Evolutionary conservation across 2,329 filamentous ascomycete genomes (phyloP).

Genomic region (Verticillium tricorpus): DNA sequence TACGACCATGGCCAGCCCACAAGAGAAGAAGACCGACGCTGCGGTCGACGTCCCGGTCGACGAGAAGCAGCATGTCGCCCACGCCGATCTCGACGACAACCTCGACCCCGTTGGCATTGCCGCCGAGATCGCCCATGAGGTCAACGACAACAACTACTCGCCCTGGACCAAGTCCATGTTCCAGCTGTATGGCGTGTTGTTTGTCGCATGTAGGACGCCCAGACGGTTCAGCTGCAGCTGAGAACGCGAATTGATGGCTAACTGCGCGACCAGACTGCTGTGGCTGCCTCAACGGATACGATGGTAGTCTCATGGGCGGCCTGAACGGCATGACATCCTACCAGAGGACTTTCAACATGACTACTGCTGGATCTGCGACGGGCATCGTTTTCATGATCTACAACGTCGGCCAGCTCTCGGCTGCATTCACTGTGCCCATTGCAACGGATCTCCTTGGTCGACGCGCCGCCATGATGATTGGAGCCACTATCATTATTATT

Average conservation of each 20-base stretch:
- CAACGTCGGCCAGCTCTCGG: constrained; percentile 36
- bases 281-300: constrained; percentile 12
- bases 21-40: neutral
- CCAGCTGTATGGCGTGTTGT: constrained; percentile 11
- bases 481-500: constrained; percentile 33
- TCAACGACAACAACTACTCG: constrained; percentile 9
- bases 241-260: neutral
- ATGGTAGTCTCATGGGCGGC: constrained; percentile 18
- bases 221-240: neutral
- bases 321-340: constrained; percentile 21
- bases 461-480: constrained; percentile 35
- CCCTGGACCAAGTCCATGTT: constrained; percentile 15
- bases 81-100: neutral
- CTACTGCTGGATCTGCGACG: constrained; percentile 7
- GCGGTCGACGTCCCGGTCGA: neutral
- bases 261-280: constrained; percentile 3
- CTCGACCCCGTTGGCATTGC: constrained; percentile 2
- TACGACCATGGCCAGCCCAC: neutral
- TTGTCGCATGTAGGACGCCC: constrained; percentile 5
- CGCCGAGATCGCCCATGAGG: constrained; percentile 12
- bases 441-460: constrained; percentile 35
- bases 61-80: neutral
- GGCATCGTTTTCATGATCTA: constrained; percentile 38
- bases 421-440: constrained; percentile 33
- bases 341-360: constrained; percentile 13